phyloP scores from a whole-genome alignment of 2,329 filamentous ascomycete genomes.

The Xylaria sp. region DNA sequence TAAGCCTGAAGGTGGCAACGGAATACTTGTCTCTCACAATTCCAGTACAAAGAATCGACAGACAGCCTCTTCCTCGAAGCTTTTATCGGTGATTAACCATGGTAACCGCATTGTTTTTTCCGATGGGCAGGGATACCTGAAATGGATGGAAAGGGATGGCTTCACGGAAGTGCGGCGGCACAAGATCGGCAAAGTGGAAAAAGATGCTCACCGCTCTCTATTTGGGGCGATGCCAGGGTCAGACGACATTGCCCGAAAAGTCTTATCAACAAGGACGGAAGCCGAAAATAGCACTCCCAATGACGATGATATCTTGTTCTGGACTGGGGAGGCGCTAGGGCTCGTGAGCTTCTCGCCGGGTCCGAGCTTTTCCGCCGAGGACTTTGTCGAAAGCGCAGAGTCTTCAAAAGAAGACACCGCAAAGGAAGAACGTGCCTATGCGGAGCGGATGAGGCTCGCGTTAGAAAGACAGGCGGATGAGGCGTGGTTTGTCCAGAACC shows the following conservation, averaged over 20 bases:
- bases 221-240: conserved; percentile 59
- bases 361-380: conserved; percentile 54
- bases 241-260: conserved; percentile 80
- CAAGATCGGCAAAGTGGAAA: conserved; percentile 61
- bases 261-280: conserved; percentile 65
- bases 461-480: conserved; percentile 81
- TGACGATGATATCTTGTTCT: conserved; percentile 76
- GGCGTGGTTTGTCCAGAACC: conserved; percentile 72
- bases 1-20: conserved; percentile 22
- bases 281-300: conserved; percentile 44
- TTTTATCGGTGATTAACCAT: conserved; percentile 81
- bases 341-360: conserved; percentile 67
- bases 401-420: conserved; percentile 54
- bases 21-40: conserved; percentile 46
- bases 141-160: conserved; percentile 91
- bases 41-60: conserved; percentile 78
- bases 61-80: conserved; percentile 78
- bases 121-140: conserved; percentile 82
- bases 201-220: conserved; percentile 52
- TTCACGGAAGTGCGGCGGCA: conserved; percentile 62
- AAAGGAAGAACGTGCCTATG: conserved; percentile 67
- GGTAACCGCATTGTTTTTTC: conserved; percentile 82
- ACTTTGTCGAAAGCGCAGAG: conserved; percentile 55
- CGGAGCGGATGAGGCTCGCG: conserved; percentile 74
- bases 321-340: conserved; percentile 86